These are phyloP conservation scores for Penicillium brevicompactum DNA, from an alignment of 2,329 filamentous ascomycete species.

Conservation along the genomic window DNA sequence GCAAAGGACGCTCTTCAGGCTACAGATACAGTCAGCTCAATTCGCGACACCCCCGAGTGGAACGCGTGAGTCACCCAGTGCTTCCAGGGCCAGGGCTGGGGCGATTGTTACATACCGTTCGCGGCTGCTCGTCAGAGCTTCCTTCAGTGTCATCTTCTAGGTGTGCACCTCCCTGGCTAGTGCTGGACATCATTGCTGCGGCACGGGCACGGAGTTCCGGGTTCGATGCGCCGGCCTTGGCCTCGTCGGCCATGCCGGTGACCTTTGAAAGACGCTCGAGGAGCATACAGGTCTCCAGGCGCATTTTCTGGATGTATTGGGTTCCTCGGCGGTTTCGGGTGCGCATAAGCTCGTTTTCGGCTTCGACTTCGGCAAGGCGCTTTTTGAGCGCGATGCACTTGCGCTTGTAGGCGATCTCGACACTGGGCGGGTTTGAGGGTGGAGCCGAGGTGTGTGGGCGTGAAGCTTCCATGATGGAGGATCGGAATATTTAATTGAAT, in stretches of 20 bases:
- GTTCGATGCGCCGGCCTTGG: slow-evolving; percentile 31
- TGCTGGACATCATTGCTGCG: slow-evolving; percentile 34
- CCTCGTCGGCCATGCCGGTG: slow-evolving; percentile 46
- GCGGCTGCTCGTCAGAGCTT: slow-evolving; percentile 47
- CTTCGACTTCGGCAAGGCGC: slow-evolving; percentile 87
- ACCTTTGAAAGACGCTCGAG: slow-evolving; percentile 45
- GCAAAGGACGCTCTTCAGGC: slow-evolving; percentile 51
- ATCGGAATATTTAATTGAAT: background rate
- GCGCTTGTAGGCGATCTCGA: slow-evolving; percentile 91
- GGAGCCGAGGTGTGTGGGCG: slow-evolving; percentile 27
- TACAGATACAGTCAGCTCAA: slow-evolving; percentile 20
- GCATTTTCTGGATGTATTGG: slow-evolving; percentile 86
- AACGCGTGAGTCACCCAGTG: no score
- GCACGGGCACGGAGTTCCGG: slow-evolving; percentile 42
- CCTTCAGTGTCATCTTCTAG: slow-evolving; percentile 48
- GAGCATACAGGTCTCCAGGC: slow-evolving; percentile 59
- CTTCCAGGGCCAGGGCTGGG: background rate
- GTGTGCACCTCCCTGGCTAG: slow-evolving; percentile 14
- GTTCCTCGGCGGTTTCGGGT: slow-evolving; percentile 77
- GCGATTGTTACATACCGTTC: slow-evolving; percentile 36
- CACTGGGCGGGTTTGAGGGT: slow-evolving; percentile 72
- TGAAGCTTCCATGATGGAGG: slow-evolving; percentile 32
- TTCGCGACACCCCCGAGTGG: background rate
- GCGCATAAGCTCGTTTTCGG: slow-evolving; percentile 82
- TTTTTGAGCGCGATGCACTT: slow-evolving; percentile 96